Base-by-base conservation (phyloP, 2,329 filamentous ascomycete species). In the Drechslerella coelobrocha region DNA sequence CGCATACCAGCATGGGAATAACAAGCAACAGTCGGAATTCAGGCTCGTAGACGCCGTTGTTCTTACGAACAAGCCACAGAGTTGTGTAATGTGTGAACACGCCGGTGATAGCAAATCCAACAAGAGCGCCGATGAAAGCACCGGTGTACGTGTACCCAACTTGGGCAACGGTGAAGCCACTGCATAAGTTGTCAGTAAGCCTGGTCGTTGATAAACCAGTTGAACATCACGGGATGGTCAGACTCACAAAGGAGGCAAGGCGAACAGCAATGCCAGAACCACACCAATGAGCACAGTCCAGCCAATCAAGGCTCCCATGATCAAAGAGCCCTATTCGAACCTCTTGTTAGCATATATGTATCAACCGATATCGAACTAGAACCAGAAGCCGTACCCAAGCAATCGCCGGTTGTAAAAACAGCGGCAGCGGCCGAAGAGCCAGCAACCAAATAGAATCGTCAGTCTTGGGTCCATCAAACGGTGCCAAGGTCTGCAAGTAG, bases 221-320 rank as follows among this genome's bases (percentile, higher is more conserved):
- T 8, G 12, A 26, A 14, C 50, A 6, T 12, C 14, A 7, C 12
- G 8, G 53, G n/a, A 23, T 27, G 8, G 31, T 55, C 7, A 50
- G 52, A 53, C 27, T 65, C 56, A 73, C 62, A 72, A 56, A 45
- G 56, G 60, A 23, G 51, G 62, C 27, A 54, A 45, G 45, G 41
- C 68, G 56, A 74, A 73, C 19, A 76, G 61, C 34, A 61, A 48
- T n/a, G 88, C 89, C 48, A 95, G 81, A 74, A 94, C 86, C 71
- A 94, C 88, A 62, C 90, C 89, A 73, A 96, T 93, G 77, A 97
- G 91, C 14, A 97, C 90, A 0, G 92, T 96, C 92, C 93, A 97
- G 73, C 92, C 93, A 76, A 97, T 96, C 77, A 96, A 86, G 2
- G 90, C 86, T 14, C 92, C 92, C 65, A 72, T 72, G 60, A 65